Evolutionary conservation across 1,284 basidiomycete genomes (phyloP).

Genomic region (Coniferiporia weirii): DNA sequence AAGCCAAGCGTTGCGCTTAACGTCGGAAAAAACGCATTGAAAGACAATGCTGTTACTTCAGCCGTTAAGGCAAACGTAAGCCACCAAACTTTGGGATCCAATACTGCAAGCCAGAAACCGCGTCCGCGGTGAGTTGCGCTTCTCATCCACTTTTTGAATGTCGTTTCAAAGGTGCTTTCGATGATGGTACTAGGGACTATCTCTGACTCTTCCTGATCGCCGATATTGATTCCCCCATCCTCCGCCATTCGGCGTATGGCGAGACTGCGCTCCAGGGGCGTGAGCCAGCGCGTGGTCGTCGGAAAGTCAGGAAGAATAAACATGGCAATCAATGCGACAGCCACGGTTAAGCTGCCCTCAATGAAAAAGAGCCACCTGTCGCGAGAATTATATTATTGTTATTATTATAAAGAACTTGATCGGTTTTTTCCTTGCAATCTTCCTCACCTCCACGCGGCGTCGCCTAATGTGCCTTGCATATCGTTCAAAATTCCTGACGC

Average conservation of each 20-base stretch:
- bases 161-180: neutral
- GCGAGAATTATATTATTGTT: slow-evolving; percentile 21
- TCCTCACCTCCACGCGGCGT: slow-evolving; percentile 33
- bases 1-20: slow-evolving; percentile 27
- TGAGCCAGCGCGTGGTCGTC: slow-evolving; percentile 23
- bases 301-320: slow-evolving; percentile 41
- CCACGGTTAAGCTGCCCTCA: slow-evolving; percentile 11
- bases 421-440: neutral
- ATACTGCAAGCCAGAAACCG: slow-evolving; percentile 35
- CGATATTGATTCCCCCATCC: slow-evolving; percentile 34
- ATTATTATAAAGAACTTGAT: neutral
- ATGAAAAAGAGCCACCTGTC: slow-evolving; percentile 21
- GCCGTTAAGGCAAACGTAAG: slow-evolving; percentile 21
- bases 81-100: slow-evolving; percentile 38
- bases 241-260: slow-evolving; percentile 40
- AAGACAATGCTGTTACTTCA: slow-evolving; percentile 26
- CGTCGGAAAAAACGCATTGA: slow-evolving; percentile 32
- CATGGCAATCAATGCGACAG: slow-evolving; percentile 20
- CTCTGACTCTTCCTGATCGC: slow-evolving; percentile 21
- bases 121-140: neutral
- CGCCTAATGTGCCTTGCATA: slow-evolving; percentile 45
- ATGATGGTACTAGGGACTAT: neutral
- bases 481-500: slow-evolving; percentile 33
- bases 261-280: slow-evolving; percentile 32
- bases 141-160: neutral